phyloP scores from a whole-genome alignment of 306 rosid species.

The Sphenostylis stenocarpa region DNA sequence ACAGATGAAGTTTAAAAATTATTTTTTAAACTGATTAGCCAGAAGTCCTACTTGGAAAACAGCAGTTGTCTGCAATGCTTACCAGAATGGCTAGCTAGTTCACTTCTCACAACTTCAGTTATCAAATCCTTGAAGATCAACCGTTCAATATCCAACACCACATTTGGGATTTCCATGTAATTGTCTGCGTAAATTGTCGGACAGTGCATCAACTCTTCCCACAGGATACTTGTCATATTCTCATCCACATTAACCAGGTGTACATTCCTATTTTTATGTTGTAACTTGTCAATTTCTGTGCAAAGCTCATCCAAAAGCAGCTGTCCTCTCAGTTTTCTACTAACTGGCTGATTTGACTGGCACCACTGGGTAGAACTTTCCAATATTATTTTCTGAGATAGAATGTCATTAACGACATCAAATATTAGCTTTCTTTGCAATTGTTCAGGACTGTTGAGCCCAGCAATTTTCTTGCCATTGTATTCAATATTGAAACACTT shows the following conservation, averaged over 20 bases:
- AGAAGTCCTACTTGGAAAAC: constrained; percentile 41
- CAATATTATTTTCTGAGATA: constrained; percentile 48
- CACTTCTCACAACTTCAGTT: constrained; percentile 65
- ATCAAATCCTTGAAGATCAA: constrained; percentile 90
- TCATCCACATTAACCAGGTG: constrained; percentile 47
- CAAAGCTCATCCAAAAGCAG: constrained; percentile 58
- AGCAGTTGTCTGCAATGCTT: constrained; percentile 55
- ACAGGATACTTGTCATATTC: constrained; percentile 41
- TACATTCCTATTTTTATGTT: constrained; percentile 36
- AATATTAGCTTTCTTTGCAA: constrained; percentile 71
- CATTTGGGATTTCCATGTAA: constrained; percentile 49
- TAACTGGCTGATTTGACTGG: constrained; percentile 40
- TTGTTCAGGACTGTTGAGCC: constrained; percentile 22
- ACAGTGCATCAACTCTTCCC: constrained; percentile 49
- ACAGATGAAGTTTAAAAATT: constrained; percentile 28
- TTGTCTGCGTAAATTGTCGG: constrained; percentile 42
- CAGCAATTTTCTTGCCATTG: constrained; percentile 5
- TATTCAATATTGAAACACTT: constrained; percentile 34
- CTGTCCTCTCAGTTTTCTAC: constrained; percentile 49
- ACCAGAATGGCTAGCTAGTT: constrained; percentile 46
- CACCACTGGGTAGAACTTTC: constrained; percentile 49
- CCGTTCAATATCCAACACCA: constrained; percentile 86
- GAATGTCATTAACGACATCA: constrained; percentile 68
- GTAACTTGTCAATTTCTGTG: constrained; percentile 67
- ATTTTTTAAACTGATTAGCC: constrained; percentile 28